phyloP scores from a whole-genome alignment of 352 stramenopile genomes.

The Globisporangium acanthophoron region DNA sequence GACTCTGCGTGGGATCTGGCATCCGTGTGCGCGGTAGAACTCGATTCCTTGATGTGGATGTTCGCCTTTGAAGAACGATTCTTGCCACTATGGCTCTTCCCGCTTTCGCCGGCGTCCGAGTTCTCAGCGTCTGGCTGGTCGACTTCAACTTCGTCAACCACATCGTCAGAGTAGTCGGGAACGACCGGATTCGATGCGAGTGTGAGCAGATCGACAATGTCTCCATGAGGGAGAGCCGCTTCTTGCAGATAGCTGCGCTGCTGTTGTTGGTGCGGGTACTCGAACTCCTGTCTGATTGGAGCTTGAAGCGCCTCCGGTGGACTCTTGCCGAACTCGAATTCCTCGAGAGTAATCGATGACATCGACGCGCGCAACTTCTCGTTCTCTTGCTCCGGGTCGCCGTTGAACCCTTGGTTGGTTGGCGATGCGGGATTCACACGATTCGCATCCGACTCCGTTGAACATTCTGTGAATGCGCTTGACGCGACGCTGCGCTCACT shows the following conservation, averaged over 20 bases:
- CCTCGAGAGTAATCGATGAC: conserved; percentile 45
- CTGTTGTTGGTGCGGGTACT: background rate
- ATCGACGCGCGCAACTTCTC: conserved; percentile 11
- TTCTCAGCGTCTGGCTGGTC: conserved; percentile 4
- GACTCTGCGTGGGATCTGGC: too few relatives aligned
- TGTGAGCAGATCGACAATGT: conserved; percentile 16
- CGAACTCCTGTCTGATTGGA: background rate
- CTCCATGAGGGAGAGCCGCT: background rate
- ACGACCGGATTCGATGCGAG: conserved; percentile 26
- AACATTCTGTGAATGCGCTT: background rate
- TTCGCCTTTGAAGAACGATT: background rate
- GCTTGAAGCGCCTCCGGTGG: conserved; percentile 11
- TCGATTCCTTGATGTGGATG: background rate
- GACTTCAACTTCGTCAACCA: background rate
- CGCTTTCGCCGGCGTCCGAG: conserved; percentile 5
- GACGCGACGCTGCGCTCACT: conserved; percentile 4
- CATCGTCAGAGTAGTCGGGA: conserved; percentile 8
- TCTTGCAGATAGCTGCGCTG: conserved; percentile 6
- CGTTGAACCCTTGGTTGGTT: conserved; percentile 14
- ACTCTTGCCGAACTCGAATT: conserved; percentile 46
- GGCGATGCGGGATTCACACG: background rate
- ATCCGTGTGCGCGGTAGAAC: too few relatives aligned
- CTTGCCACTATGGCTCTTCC: background rate
- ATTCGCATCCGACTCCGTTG: conserved; percentile 4
- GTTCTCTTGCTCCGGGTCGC: conserved; percentile 18